Evolutionary conservation across 2,329 filamentous ascomycete species (phyloP).

Genomic region (Epichloe coenophiala): DNA sequence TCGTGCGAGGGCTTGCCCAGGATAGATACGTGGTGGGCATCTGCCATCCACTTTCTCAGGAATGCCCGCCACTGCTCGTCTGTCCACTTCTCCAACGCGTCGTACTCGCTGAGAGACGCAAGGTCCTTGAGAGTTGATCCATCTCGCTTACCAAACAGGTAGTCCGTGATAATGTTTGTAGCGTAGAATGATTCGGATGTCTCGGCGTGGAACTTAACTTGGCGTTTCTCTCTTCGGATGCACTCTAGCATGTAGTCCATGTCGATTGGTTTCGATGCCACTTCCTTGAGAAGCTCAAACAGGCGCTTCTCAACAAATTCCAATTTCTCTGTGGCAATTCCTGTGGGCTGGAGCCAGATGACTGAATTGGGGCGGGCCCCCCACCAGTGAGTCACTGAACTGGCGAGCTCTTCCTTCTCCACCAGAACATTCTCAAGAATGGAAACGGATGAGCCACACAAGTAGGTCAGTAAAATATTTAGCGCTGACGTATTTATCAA

Average conservation of each 20-base stretch:
- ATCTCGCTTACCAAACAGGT: constrained; percentile 76
- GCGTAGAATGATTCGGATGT: constrained; percentile 70
- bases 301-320: constrained; percentile 73
- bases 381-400: constrained; percentile 66
- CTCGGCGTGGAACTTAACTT: constrained; percentile 74
- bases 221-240: constrained; percentile 65
- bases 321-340: constrained; percentile 78
- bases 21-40: constrained; percentile 77
- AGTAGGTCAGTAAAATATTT: constrained; percentile 68
- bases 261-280: constrained; percentile 67
- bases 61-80: constrained; percentile 76
- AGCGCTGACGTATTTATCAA: constrained; percentile 55
- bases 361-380: constrained; percentile 71
- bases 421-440: constrained; percentile 85
- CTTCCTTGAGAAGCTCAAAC: constrained; percentile 69
- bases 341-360: constrained; percentile 74
- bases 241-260: constrained; percentile 86
- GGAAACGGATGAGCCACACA: constrained; percentile 86
- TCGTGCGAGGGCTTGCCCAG: constrained; percentile 75
- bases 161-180: constrained; percentile 78
- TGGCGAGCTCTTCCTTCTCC: constrained; percentile 84
- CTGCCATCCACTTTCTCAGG: constrained; percentile 68
- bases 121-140: constrained; percentile 60
- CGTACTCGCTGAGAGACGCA: constrained; percentile 43
- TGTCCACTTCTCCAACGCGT: constrained; percentile 63